Percentiles rank a stretch among this genome's conserved stretches.
Conservation (phyloP, 1,284 basidiomycete genomes). For the Serendipita sp. region DNA sequence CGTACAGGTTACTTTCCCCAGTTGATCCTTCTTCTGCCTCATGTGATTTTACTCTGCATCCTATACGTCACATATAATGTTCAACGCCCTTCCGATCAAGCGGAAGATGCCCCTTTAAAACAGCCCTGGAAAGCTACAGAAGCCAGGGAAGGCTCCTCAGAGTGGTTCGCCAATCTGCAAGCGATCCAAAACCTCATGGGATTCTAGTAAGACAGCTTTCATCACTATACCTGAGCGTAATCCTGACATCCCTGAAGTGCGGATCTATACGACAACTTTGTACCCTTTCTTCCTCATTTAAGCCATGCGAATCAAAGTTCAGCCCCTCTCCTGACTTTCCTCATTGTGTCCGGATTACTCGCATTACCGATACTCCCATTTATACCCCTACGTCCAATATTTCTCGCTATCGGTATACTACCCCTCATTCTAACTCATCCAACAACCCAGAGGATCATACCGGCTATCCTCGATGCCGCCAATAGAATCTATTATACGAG, state of each 20-base stretch:
- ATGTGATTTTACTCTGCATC: constrained; percentile 36
- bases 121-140: constrained; percentile 24
- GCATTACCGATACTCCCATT: constrained; percentile 32
- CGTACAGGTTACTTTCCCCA: constrained; percentile 50
- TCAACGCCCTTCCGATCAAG: constrained; percentile 12
- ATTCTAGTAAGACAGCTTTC: constrained; percentile 33
- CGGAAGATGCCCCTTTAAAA: constrained; percentile 12
- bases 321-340: constrained; percentile 34
- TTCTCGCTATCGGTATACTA: constrained; percentile 38
- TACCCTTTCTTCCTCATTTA: constrained; percentile 25
- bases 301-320: constrained; percentile 42
- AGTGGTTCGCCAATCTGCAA: constrained; percentile 67
- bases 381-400: constrained; percentile 44
- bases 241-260: constrained; percentile 23
- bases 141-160: constrained; percentile 39
- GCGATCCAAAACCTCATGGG: constrained; percentile 75
- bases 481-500: constrained; percentile 16
- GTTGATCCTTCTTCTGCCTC: constrained; percentile 48
- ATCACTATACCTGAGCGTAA: constrained; percentile 3
- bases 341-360: constrained; percentile 16
- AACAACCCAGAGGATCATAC: constrained; percentile 21
- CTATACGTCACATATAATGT: constrained; percentile 44
- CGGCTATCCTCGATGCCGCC: constrained; percentile 17
- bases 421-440: constrained; percentile 45
- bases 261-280: constrained; percentile 30